Percentiles rank a stretch among this genome's conserved stretches.
These are phyloP conservation scores for Murraya paniculata DNA, from an alignment of 345 rosid genomes.

Conservation along the genomic window DNA sequence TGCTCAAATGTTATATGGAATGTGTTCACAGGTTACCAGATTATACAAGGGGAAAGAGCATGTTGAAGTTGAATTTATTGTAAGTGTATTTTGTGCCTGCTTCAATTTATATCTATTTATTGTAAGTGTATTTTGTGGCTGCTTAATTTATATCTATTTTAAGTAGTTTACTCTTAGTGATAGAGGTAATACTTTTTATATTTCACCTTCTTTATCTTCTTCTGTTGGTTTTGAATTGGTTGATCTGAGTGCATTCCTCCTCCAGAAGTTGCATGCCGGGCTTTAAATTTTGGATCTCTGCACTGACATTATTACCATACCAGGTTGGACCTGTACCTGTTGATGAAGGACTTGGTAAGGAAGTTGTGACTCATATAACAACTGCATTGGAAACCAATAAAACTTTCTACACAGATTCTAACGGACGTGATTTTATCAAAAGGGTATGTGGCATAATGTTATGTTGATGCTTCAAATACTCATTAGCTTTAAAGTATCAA, in stretches of 20 bases:
- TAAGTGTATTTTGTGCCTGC: conserved; percentile 36
- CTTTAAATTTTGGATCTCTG: background rate
- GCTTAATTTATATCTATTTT: background rate
- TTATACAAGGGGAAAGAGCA: conserved; percentile 83
- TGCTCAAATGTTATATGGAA: background rate
- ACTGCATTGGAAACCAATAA: conserved; percentile 71
- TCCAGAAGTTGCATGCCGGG: background rate
- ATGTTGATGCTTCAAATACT: background rate
- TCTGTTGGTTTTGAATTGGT: conserved; percentile 9
- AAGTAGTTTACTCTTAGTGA: background rate
- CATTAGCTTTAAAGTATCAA: background rate
- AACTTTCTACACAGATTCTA: conserved; percentile 90
- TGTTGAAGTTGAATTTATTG: conserved; percentile 89
- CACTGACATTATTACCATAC: conserved; percentile 26
- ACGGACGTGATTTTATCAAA: conserved; percentile 90
- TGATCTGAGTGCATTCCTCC: background rate
- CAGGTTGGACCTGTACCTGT: conserved; percentile 93
- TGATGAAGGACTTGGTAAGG: conserved; percentile 88
- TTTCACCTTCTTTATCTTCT: conserved; percentile 11
- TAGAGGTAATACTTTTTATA: background rate
- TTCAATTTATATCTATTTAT: conserved; percentile 22
- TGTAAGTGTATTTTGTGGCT: conserved; percentile 45
- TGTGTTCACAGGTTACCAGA: conserved; percentile 57
- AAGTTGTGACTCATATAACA: conserved; percentile 64
- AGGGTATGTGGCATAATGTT: conserved; percentile 47